Evolutionary conservation across 2,329 filamentous ascomycete genomes (phyloP), one percentile per base, ranked within the genome.

Genomic region (Phialophora chinensis): DNA sequence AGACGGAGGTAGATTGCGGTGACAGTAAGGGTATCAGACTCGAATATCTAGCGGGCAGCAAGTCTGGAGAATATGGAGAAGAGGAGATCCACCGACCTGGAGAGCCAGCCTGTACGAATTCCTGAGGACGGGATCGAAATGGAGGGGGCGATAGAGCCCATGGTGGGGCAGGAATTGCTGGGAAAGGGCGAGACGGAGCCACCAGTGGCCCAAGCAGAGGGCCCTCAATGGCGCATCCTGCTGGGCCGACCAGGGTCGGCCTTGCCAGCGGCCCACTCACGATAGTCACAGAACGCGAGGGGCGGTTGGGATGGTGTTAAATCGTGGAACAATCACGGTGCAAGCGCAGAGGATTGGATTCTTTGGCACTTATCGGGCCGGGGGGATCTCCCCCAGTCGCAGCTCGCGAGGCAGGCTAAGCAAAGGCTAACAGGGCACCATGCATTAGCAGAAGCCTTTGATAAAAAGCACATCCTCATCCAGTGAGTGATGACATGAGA

Each of bases 131-230:
- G 59, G 42, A 60, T 33, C 42, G 31, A 53, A 25, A 62, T 52
- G 56, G 62, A 59, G 52, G 35, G 56, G 62, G 52, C 29, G 55
- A 63, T 62, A 47, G 59, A 65, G 63, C 12, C 27, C 60, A 66
- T 62, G 63, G 61, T 69, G 64, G 67, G 67, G 62, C 58, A 60
- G 49, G 33, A 53, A 65, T 23, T 44, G 65, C 52, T 62, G 42
- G 54, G 66, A 62, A 33, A 17, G 42, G 44, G 33, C 38, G 58
- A 65, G 58, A 52, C 35, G 12, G 35, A 60, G 67, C 64, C 64
- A 60, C 49, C 7, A 50, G 27, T 49, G 31, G 67, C 50, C 67
- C 52, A 44, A 65, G 67, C 64, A 55, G 27, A 58, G 47, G 38
- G 38, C 14, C 38, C 38, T 17, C 38, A 44, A 5, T 27, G 20